Percentiles rank a stretch among this genome's conserved stretches.
These are phyloP conservation scores for Gossypium raimondii DNA, from an alignment of 345 rosid genomes.

Conservation along the genomic window DNA sequence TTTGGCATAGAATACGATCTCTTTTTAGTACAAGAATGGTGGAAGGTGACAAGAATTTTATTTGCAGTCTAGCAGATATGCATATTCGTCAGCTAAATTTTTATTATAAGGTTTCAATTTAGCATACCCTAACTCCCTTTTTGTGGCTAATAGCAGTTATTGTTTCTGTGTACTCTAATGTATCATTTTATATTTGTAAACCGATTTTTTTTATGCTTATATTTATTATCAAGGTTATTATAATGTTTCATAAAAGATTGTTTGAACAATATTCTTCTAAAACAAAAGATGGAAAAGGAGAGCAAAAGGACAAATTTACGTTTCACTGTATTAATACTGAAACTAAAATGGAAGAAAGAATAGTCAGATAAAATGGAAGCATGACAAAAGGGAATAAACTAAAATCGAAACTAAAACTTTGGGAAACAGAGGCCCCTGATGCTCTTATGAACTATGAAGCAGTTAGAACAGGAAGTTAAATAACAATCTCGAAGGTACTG, in stretches of 20 bases:
- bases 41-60: background rate
- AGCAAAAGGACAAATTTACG: too few relatives aligned
- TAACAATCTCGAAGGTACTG: constrained; percentile 56
- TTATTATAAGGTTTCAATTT: background rate
- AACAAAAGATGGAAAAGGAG: too few relatives aligned
- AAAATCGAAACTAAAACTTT: background rate
- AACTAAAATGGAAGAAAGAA: background rate
- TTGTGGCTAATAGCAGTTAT: too few relatives aligned
- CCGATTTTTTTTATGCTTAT: too few relatives aligned
- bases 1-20: background rate
- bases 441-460: background rate
- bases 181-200: too few relatives aligned
- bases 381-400: background rate
- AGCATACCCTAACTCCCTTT: too few relatives aligned
- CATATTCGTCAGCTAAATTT: background rate
- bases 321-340: too few relatives aligned
- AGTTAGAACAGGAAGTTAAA: constrained; percentile 25
- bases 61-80: background rate
- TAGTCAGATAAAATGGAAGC: background rate
- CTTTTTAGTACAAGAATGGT: background rate
- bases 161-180: too few relatives aligned
- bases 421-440: background rate
- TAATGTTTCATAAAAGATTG: too few relatives aligned
- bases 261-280: too few relatives aligned
- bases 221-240: too few relatives aligned